These are phyloP conservation scores for Perkinsus marinus DNA, from an alignment of 169 alveolate species.

Conservation along the genomic window DNA sequence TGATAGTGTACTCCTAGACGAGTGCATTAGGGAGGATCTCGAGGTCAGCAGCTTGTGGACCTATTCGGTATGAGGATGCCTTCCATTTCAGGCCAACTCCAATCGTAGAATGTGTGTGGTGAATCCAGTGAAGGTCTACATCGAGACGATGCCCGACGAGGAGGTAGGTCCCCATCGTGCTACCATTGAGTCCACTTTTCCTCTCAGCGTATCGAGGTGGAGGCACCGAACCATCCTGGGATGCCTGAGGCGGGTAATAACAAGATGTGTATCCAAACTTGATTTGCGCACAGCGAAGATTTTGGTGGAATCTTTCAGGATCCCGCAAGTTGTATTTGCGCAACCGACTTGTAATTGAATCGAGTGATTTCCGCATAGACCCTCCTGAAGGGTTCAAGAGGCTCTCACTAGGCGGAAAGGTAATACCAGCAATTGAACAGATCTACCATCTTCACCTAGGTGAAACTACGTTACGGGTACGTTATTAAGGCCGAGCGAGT, in stretches of 20 bases:
- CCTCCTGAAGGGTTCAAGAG: neutral
- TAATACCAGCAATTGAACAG: neutral
- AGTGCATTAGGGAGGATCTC: conserved; percentile 72
- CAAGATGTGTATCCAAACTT: neutral
- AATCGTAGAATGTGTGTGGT: conserved; percentile 22
- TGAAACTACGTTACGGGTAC: neutral
- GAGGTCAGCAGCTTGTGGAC: neutral
- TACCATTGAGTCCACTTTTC: conserved; percentile 7
- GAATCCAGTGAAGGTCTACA: conserved; percentile 14
- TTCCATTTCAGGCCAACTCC: neutral
- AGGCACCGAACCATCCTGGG: neutral
- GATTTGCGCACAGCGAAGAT: neutral
- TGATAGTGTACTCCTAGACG: conserved; percentile 77
- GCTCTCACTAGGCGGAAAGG: neutral
- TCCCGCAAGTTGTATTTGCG: neutral
- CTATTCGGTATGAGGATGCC: neutral
- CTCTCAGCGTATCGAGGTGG: conserved; percentile 15
- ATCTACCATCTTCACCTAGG: neutral
- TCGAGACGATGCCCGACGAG: neutral
- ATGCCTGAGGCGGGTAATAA: neutral
- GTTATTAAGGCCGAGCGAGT: neutral
- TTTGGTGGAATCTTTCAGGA: neutral
- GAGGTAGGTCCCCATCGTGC: neutral
- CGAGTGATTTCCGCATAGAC: neutral
- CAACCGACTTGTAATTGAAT: neutral